phyloP scores from a whole-genome alignment of 345 rosid species.

The Citrus sinensis region DNA sequence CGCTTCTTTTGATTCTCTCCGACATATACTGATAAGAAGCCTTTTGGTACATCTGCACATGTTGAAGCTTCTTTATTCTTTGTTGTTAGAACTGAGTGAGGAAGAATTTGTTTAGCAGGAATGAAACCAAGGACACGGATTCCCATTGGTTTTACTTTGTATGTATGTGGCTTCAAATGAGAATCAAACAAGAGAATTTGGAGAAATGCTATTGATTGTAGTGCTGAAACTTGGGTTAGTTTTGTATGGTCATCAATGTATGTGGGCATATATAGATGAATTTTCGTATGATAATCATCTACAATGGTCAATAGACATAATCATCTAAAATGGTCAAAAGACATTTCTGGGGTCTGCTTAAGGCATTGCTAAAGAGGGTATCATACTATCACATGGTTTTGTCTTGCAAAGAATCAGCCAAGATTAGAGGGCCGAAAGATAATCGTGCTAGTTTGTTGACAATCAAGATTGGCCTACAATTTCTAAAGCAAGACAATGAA shows the following conservation, averaged over 20 bases:
- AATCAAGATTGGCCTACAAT: not conserved
- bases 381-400: not conserved
- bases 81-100: not conserved
- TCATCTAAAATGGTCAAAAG: not conserved
- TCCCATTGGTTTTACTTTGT: not conserved
- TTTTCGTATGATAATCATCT: not conserved
- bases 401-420: not conserved
- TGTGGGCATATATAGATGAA: not conserved
- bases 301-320: not conserved
- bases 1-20: slow-evolving; percentile 33
- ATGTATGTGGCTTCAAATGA: not conserved
- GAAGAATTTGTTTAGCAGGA: slow-evolving; percentile 6
- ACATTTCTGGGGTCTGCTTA: not conserved
- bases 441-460: not conserved
- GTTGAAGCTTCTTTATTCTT: slow-evolving; percentile 17
- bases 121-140: not conserved
- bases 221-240: not conserved
- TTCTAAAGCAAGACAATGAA: not conserved
- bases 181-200: not conserved
- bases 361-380: not conserved
- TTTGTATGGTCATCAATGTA: not conserved
- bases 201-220: not conserved
- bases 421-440: not conserved
- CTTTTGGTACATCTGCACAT: slow-evolving; percentile 20
- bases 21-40: slow-evolving; percentile 36